Conservation (phyloP, 1,139 yeast genomes). For the Hyphopichia fennica region DNA sequence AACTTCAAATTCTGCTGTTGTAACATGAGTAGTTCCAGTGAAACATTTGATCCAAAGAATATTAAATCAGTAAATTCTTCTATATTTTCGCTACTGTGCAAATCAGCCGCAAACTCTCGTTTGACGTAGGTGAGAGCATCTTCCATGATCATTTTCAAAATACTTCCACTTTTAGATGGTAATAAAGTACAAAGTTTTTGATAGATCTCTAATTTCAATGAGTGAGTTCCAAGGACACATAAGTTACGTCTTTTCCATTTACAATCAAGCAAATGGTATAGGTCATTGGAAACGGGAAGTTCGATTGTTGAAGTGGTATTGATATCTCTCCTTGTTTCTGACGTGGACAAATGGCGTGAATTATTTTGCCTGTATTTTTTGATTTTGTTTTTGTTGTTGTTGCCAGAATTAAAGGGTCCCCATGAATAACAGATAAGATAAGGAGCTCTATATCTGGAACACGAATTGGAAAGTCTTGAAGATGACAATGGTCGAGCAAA, state of each 20-base stretch:
- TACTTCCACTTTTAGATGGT: constrained; percentile 35
- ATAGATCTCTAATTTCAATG: constrained; percentile 35
- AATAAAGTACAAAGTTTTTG: constrained; percentile 32
- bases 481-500: no score
- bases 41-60: constrained; percentile 14
- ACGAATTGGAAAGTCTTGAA: no score
- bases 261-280: constrained; percentile 12
- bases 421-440: no score
- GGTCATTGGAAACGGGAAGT: constrained; percentile 5
- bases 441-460: no score
- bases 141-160: constrained; percentile 34
- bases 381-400: no score
- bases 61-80: constrained; percentile 16
- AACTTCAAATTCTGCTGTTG: constrained; percentile 3
- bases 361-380: neutral
- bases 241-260: constrained; percentile 16
- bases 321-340: neutral
- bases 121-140: constrained; percentile 39
- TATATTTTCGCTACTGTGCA: neutral
- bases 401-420: no score
- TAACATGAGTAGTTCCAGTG: neutral
- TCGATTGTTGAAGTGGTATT: neutral
- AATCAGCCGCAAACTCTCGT: constrained; percentile 22
- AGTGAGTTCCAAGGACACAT: constrained; percentile 36
- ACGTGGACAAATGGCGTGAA: neutral